A percentile compares a stretch with the other conserved stretches of the same genome.
phyloP scores from a whole-genome alignment of 1,284 basidiomycete genomes.

The Austroboletus niveus region DNA sequence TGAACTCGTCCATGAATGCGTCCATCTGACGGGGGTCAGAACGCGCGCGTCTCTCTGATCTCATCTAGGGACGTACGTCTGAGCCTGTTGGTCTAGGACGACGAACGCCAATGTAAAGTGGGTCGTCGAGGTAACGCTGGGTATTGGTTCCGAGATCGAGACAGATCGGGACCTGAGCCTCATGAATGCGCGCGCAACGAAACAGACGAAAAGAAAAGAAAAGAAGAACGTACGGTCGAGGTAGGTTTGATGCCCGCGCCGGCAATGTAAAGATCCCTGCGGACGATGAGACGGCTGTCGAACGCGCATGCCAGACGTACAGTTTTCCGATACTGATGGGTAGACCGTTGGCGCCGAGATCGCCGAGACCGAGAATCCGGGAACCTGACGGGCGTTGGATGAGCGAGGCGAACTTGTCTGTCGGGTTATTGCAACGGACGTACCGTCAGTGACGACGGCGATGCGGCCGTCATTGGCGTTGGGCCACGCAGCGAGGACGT shows the following conservation, averaged over 20 bases:
- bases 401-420: too few relatives aligned
- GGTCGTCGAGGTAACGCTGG: conserved; percentile 69
- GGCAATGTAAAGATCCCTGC: conserved; percentile 70
- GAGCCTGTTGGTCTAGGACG: conserved; percentile 52
- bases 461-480: conserved; percentile 53
- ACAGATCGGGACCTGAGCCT: conserved; percentile 60
- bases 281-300: neutral
- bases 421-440: neutral
- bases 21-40: conserved; percentile 46
- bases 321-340: conserved; percentile 86
- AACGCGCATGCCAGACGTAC: conserved; percentile 32
- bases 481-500: conserved; percentile 63
- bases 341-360: conserved; percentile 69
- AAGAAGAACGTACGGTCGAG: conserved; percentile 41
- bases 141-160: conserved; percentile 81
- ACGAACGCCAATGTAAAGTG: conserved; percentile 77
- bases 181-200: neutral
- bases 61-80: conserved; percentile 35
- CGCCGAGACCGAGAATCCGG: conserved; percentile 82
- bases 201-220: neutral
- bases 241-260: conserved; percentile 59
- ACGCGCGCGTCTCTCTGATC: neutral
- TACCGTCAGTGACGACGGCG: conserved; percentile 77
- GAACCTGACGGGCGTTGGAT: conserved; percentile 32
- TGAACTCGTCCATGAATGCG: conserved; percentile 81